Conservation (phyloP, 768 basidiomycete species). For the Termitomyces sp. region DNA sequence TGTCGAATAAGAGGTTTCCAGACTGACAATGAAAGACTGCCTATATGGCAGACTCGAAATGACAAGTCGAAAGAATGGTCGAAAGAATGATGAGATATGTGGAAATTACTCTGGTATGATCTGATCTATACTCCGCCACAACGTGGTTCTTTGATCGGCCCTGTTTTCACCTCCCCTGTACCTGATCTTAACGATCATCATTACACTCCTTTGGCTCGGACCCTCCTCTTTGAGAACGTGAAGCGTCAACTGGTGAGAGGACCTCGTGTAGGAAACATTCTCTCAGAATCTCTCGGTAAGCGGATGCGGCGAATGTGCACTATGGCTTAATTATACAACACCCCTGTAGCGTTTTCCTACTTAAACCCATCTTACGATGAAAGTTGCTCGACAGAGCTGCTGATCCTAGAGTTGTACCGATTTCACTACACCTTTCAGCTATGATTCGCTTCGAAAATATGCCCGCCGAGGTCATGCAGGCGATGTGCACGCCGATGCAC, state of each 20-base stretch:
- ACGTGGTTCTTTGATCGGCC: slow-evolving; percentile 5
- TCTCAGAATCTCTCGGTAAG: slow-evolving; percentile 14
- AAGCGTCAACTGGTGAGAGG: slow-evolving; percentile 5
- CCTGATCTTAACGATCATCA: slow-evolving; percentile 8
- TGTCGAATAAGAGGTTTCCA: background rate
- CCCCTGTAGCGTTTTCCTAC: slow-evolving; percentile 14
- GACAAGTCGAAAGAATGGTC: background rate
- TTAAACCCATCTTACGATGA: slow-evolving; percentile 15
- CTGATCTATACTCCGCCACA: slow-evolving; percentile 8
- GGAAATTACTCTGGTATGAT: background rate
- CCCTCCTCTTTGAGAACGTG: slow-evolving; percentile 7
- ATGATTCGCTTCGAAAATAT: slow-evolving; percentile 81
- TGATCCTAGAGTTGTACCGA: background rate
- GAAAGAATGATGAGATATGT: background rate
- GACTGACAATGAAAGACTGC: background rate
- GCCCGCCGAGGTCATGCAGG: slow-evolving; percentile 71
- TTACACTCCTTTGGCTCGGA: slow-evolving; percentile 6
- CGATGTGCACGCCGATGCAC: slow-evolving; percentile 86
- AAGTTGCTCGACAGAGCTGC: slow-evolving; percentile 4
- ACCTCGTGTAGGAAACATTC: slow-evolving; percentile 7
- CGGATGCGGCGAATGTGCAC: slow-evolving; percentile 8
- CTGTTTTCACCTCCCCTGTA: slow-evolving; percentile 11
- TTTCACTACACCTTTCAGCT: slow-evolving; percentile 1
- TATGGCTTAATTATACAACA: slow-evolving; percentile 9
- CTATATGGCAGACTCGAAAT: background rate